Percentiles rank a stretch among this genome's conserved stretches.
Evolutionary conservation across 768 basidiomycete species (phyloP).

Genomic region (Xerocomus brunneocitrinus): DNA sequence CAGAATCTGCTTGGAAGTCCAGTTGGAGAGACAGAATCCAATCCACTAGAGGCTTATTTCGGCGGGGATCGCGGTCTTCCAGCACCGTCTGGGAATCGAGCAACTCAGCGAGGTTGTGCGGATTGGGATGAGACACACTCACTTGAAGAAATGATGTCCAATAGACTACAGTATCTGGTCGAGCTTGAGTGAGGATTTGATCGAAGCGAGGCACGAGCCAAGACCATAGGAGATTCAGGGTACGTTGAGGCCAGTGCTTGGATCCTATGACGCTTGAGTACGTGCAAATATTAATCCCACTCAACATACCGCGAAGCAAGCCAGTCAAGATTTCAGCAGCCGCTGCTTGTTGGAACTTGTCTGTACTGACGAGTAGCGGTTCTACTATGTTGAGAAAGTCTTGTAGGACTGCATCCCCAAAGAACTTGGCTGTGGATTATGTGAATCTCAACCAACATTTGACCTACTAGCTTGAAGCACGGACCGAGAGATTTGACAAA

Average conservation of each 20-base stretch:
- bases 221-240: conserved; percentile 56
- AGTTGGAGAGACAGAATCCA: conserved; percentile 74
- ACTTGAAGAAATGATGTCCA: conserved; percentile 64
- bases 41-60: conserved; percentile 64
- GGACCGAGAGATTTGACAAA: conserved; percentile 49
- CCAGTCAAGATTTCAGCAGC: conserved; percentile 73
- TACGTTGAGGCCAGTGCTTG: conserved; percentile 72
- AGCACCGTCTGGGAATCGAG: conserved; percentile 42
- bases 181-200: conserved; percentile 66
- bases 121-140: background rate
- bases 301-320: conserved; percentile 58
- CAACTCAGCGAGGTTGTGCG: conserved; percentile 3
- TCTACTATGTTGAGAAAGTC: conserved; percentile 54
- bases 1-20: conserved; percentile 82
- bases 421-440: conserved; percentile 55
- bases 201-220: conserved; percentile 66
- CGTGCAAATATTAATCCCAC: background rate
- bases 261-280: conserved; percentile 45
- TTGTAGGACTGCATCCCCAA: conserved; percentile 49
- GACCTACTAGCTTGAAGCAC: conserved; percentile 34
- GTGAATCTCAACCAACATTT: conserved; percentile 31
- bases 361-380: conserved; percentile 54
- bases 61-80: conserved; percentile 72
- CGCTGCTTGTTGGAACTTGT: conserved; percentile 85
- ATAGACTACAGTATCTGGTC: conserved; percentile 76